Conservation (phyloP, 2,329 filamentous ascomycete species). For the Pyrenochaeta sp. region DNA sequence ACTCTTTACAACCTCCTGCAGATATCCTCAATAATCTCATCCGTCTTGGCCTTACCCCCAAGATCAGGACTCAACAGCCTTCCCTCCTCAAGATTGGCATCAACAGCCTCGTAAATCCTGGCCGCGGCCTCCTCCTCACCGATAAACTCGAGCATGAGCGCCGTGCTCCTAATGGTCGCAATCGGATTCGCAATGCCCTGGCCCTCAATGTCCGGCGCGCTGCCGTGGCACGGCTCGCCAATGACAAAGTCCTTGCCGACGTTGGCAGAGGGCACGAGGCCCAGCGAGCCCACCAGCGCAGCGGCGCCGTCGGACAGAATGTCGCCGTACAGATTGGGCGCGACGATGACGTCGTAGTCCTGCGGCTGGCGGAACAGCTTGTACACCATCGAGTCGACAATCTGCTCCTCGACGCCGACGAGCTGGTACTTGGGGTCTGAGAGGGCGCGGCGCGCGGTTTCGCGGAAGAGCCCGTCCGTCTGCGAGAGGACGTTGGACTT, state of each 20-base stretch:
- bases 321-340: conserved; percentile 96
- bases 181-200: conserved; percentile 94
- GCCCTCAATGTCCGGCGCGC: conserved; percentile 94
- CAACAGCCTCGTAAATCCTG: conserved; percentile 89
- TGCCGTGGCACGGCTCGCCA: conserved; percentile 96
- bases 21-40: conserved; percentile 87
- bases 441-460: conserved; percentile 77
- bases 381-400: conserved; percentile 99
- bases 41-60: conserved; percentile 84
- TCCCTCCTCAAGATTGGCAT: conserved; percentile 85
- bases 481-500: conserved; percentile 97
- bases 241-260: conserved; percentile 95
- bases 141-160: conserved; percentile 95
- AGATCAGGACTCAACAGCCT: conserved; percentile 86
- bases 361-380: conserved; percentile 97
- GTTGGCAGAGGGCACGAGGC: conserved; percentile 93
- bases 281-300: conserved; percentile 88
- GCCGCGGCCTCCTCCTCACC: conserved; percentile 86
- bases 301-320: conserved; percentile 95
- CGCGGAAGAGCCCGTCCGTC: conserved; percentile 94
- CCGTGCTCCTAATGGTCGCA: conserved; percentile 88
- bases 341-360: conserved; percentile 97
- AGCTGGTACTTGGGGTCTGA: conserved; percentile 67
- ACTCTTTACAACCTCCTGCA: conserved; percentile 76
- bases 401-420: conserved; percentile 89